phyloP scores from a whole-genome alignment of 805 yeast species.

The Candida ponderosae region DNA sequence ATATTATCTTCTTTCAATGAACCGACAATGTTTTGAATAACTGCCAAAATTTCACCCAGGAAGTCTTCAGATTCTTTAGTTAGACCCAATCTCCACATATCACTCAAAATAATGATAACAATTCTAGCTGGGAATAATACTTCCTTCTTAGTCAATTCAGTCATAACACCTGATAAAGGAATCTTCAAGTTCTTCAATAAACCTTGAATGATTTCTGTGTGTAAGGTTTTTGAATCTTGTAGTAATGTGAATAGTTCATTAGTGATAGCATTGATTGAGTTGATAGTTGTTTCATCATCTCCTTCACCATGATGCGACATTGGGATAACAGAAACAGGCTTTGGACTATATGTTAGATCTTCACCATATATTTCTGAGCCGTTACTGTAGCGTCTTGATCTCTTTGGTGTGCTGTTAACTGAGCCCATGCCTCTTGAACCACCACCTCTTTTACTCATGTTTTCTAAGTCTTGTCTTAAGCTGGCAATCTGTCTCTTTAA shows the following conservation, averaged over 20 bases:
- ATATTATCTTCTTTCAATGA: slow-evolving; percentile 79
- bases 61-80: slow-evolving; percentile 88
- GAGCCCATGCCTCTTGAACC: slow-evolving; percentile 19
- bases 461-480: slow-evolving; percentile 25
- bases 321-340: slow-evolving; percentile 59
- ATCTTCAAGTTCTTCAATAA: slow-evolving; percentile 76
- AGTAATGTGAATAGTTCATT: slow-evolving; percentile 66
- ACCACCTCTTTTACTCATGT: slow-evolving; percentile 22
- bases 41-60: slow-evolving; percentile 79
- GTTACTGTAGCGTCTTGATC: slow-evolving; percentile 27
- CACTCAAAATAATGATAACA: slow-evolving; percentile 83
- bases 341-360: slow-evolving; percentile 24
- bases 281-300: slow-evolving; percentile 32
- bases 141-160: slow-evolving; percentile 78
- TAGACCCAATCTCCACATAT: slow-evolving; percentile 97
- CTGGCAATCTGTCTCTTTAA: slow-evolving; percentile 42
- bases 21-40: slow-evolving; percentile 78
- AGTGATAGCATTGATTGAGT: slow-evolving; percentile 60
- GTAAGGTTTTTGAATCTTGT: slow-evolving; percentile 64
- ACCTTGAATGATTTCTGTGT: slow-evolving; percentile 81
- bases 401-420: slow-evolving; percentile 19
- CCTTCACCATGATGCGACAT: slow-evolving; percentile 39
- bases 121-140: slow-evolving; percentile 95
- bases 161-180: slow-evolving; percentile 80
- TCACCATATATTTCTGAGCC: slow-evolving; percentile 29